Base-by-base conservation (phyloP, 805 yeast genomes). In the Wickerhamiella domercqiae region DNA sequence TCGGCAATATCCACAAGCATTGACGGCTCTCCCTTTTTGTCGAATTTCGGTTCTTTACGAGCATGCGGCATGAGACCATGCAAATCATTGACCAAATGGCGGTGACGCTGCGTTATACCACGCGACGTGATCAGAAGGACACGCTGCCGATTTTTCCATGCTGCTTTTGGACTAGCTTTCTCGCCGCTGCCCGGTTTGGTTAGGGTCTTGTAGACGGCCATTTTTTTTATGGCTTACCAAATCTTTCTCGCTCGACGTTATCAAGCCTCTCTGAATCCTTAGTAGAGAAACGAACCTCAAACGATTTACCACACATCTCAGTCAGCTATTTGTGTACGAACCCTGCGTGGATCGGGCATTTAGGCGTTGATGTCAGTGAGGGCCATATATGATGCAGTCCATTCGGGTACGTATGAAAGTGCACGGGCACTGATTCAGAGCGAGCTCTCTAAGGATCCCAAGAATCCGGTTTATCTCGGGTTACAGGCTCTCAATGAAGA, bases 1-100 rank as follows among this genome's bases (percentile, higher is more conserved):
- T 90, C 98, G 2, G 97, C 97, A 44, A 86, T 79, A 63, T 90
- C 98, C 54, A 90, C 90, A 42, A 90, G 68, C 57, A 84, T 87
- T 56, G 72, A 71, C 45, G 87, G 68, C 57, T 82, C 81, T 56
- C 86, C 81, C 62, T 90, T 90, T 41, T 86, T 77, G 60, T 90
- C 98, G 52, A 87, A 69, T 57, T 90, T 90, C 43, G 96, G 93
- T 62, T 90, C 98, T 55, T 86, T 87, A 58, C 95, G 75, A 30
- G 94, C 78, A 56, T 90, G 98, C 39, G 98, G 98, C 56, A 90
- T 62, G 56, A 90, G 64, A 17, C 73, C 61, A 47, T 73, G 63
- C 44, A 90, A 63, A 61, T 90, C 97, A 48, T 71, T 70, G 45
- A 90, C 82, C 52, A 90, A 63, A 61, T 90, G 97, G 54, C 98